phyloP scores from a whole-genome alignment of 1,139 yeast genomes.

The Pichia sp. region DNA sequence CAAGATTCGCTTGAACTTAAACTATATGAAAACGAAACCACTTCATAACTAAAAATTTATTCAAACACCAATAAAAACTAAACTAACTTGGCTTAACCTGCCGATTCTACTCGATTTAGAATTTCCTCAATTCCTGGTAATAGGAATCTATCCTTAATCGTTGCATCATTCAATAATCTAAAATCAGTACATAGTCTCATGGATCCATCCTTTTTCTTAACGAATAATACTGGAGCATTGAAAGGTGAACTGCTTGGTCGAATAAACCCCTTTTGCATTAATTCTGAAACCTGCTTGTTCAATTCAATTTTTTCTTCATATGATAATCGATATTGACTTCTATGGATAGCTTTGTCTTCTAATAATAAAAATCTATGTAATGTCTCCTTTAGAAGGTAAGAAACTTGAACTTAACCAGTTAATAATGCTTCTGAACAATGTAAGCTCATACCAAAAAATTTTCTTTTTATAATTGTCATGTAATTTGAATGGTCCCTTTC shows the following conservation, averaged over 20 bases:
- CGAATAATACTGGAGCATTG: constrained; percentile 5
- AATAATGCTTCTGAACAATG: too few species aligned
- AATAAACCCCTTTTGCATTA: constrained; percentile 1
- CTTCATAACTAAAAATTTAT: too few species aligned
- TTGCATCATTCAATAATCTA: not conserved
- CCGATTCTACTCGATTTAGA: too few species aligned
- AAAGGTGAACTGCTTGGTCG: not conserved
- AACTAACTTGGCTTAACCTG: too few species aligned
- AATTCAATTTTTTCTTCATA: not conserved
- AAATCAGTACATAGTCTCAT: constrained; percentile 16
- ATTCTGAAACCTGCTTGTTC: not conserved
- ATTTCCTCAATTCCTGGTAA: not conserved
- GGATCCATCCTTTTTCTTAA: constrained; percentile 18
- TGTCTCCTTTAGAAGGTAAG: too few species aligned
- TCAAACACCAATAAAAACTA: too few species aligned
- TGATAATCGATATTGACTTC: constrained; percentile 2
- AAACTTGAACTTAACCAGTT: too few species aligned
- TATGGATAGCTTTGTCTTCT: not conserved
- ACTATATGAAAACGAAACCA: too few species aligned
- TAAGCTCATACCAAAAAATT: too few species aligned
- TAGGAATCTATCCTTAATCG: not conserved
- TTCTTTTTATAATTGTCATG: too few species aligned
- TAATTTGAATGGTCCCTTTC: too few species aligned
- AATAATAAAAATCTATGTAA: constrained; percentile 1
- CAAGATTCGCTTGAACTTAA: too few species aligned